A percentile compares a stretch with the other conserved stretches of the same genome.
Evolutionary conservation across 495 filamentous ascomycete species (phyloP).

Genomic region (Penicillium paradoxum): DNA sequence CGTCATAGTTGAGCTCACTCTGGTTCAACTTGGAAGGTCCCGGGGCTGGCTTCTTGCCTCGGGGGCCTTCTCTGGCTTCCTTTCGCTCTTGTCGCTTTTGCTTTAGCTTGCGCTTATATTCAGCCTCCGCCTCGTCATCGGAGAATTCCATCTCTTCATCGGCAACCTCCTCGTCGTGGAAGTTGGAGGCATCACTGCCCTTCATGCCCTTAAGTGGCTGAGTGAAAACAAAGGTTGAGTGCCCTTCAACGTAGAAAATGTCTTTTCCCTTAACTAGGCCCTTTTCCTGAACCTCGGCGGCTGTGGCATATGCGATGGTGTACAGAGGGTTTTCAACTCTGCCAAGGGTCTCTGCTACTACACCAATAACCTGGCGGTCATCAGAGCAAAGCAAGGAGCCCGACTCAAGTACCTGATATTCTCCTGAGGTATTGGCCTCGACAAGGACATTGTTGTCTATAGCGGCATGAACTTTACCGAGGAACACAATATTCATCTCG

Average conservation of each 20-base stretch:
- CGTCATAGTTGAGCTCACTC: slow-evolving; percentile 52
- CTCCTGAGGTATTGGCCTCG: slow-evolving; percentile 71
- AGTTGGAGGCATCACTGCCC: slow-evolving; percentile 86
- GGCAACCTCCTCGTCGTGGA: slow-evolving; percentile 86
- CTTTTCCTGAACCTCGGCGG: slow-evolving; percentile 58
- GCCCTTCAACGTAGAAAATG: slow-evolving; percentile 70
- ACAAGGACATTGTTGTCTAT: slow-evolving; percentile 75
- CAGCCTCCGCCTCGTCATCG: slow-evolving; percentile 88
- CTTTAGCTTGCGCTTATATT: slow-evolving; percentile 68
- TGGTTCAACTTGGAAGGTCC: slow-evolving; percentile 39
- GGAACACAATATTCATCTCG: slow-evolving; percentile 66
- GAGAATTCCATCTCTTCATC: slow-evolving; percentile 90
- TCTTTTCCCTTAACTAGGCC: slow-evolving; percentile 59
- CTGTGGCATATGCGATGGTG: slow-evolving; percentile 62
- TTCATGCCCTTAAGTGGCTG: slow-evolving; percentile 69
- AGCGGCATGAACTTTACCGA: slow-evolving; percentile 67
- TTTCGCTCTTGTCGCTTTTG: slow-evolving; percentile 50
- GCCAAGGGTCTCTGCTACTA: slow-evolving; percentile 75
- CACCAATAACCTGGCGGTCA: slow-evolving; percentile 69
- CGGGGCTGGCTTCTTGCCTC: slow-evolving; percentile 28
- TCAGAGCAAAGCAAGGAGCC: slow-evolving; percentile 80
- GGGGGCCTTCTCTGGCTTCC: slow-evolving; percentile 35
- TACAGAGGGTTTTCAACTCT: slow-evolving; percentile 79
- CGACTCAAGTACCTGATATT: slow-evolving; percentile 74
- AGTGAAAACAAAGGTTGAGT: slow-evolving; percentile 79